Percentiles rank a stretch among this genome's conserved stretches.
phyloP scores from a whole-genome alignment of 1,284 basidiomycete genomes.

The Marasmius tenuissimus region DNA sequence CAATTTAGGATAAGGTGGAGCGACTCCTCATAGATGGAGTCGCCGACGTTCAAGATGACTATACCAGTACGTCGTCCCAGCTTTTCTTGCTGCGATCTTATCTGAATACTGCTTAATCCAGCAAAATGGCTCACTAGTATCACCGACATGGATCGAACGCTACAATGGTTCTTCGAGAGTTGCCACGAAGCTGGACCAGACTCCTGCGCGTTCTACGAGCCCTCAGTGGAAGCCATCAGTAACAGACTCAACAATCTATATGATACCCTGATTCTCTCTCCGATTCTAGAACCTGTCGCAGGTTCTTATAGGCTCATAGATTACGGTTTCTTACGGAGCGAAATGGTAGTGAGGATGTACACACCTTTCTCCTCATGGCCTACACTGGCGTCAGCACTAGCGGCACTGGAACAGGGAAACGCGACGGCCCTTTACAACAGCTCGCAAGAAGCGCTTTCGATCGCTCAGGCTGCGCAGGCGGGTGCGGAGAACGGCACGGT shows the following conservation, averaged over 20 bases:
- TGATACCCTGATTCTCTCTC: conserved; percentile 6
- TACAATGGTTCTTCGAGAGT: conserved; percentile 25
- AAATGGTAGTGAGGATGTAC: conserved; percentile 14
- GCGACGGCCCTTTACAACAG: conserved; percentile 9
- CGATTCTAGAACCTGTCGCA: too few relatives aligned
- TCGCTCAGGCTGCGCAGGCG: conserved; percentile 6
- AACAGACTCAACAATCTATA: conserved; percentile 19
- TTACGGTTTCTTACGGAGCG: conserved; percentile 9
- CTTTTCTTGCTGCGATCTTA: neutral
- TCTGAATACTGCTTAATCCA: conserved; percentile 14
- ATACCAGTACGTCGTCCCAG: conserved; percentile 20
- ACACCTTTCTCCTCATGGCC: conserved; percentile 13
- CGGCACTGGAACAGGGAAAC: conserved; percentile 13
- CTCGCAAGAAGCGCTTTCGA: conserved; percentile 1
- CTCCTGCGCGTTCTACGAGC: conserved; percentile 26
- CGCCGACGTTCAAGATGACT: conserved; percentile 30
- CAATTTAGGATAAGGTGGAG: conserved; percentile 36
- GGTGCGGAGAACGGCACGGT: too few relatives aligned
- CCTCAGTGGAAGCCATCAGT: conserved; percentile 20
- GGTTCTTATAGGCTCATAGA: conserved; percentile 18
- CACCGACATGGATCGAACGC: conserved; percentile 24
- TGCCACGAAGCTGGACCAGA: conserved; percentile 24
- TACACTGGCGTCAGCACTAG: conserved; percentile 13
- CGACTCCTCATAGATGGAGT: conserved; percentile 37
- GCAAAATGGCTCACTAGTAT: conserved; percentile 25